Conservation (phyloP, 805 yeast species). For the Cephaloascus albidus region DNA sequence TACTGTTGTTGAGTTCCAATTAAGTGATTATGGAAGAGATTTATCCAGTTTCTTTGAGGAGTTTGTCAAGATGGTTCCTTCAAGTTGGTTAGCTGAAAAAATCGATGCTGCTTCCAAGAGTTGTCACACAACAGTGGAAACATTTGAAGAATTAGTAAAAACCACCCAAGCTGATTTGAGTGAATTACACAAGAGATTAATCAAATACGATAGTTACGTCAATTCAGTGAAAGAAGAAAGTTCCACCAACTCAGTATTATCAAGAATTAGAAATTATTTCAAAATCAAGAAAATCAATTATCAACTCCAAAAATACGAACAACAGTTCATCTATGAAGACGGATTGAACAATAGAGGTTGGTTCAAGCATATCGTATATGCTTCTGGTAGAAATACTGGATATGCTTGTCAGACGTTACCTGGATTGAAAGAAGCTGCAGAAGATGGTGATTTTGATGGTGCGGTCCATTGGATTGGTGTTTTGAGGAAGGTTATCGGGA, state of each 20-base stretch:
- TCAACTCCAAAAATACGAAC: slow-evolving; percentile 32
- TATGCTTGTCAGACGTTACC: slow-evolving; percentile 50
- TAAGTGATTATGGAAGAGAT: slow-evolving; percentile 20
- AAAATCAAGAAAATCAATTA: slow-evolving; percentile 20
- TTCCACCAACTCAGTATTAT: too few species aligned
- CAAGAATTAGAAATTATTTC: too few species aligned
- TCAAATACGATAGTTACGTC: slow-evolving; percentile 9
- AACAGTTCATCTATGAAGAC: slow-evolving; percentile 31
- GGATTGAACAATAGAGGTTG: slow-evolving; percentile 46
- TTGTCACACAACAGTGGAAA: too few species aligned
- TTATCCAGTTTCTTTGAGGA: slow-evolving; percentile 18
- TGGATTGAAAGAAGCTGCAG: slow-evolving; percentile 44
- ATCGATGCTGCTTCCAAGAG: too few species aligned
- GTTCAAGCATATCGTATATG: slow-evolving; percentile 52
- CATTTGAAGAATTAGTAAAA: too few species aligned
- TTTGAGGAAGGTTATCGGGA: too few species aligned
- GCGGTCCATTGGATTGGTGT: slow-evolving; percentile 29
- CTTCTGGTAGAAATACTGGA: slow-evolving; percentile 53
- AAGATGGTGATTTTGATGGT: slow-evolving; percentile 29
- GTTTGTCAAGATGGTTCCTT: neutral
- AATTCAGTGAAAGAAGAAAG: slow-evolving; percentile 14
- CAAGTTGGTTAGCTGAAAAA: neutral
- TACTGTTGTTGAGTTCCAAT: slow-evolving; percentile 19
- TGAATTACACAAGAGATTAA: slow-evolving; percentile 5
- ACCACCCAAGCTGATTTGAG: too few species aligned